Conservation (phyloP, 106 monocot genomes). For the Cymbidium sinense region DNA sequence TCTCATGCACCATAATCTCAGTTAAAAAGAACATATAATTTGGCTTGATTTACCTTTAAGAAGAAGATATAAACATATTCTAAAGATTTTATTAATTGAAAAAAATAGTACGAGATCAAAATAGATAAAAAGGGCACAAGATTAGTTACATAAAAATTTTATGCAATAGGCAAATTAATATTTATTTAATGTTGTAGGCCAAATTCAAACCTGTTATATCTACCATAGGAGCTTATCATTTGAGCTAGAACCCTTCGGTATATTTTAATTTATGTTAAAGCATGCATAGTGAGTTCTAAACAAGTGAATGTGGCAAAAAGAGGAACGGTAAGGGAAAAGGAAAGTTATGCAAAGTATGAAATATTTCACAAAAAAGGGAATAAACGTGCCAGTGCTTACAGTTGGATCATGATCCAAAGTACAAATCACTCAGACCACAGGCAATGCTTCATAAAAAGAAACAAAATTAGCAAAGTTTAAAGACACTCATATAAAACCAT, state of each 20-base stretch:
- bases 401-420: slow-evolving; percentile 2
- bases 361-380: not conserved
- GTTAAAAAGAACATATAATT: not conserved
- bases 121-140: not conserved
- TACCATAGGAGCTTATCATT: not conserved
- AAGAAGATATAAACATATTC: not conserved
- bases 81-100: not conserved
- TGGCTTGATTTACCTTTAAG: not conserved
- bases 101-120: not conserved
- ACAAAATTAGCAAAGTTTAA: not conserved
- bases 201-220: not conserved
- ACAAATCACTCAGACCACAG: not conserved
- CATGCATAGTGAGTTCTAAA: not conserved
- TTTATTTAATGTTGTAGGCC: not conserved
- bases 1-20: not conserved
- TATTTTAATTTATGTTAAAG: not conserved
- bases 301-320: not conserved
- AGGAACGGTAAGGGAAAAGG: not conserved
- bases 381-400: not conserved
- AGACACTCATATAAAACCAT: not conserved
- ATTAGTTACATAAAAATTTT: not conserved
- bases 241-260: not conserved
- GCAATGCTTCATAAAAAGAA: not conserved
- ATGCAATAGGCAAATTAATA: not conserved
- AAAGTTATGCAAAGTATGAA: not conserved